Evolutionary conservation across 2,329 filamentous ascomycete genomes (phyloP).

Genomic region (Dissoconium aciculare): DNA sequence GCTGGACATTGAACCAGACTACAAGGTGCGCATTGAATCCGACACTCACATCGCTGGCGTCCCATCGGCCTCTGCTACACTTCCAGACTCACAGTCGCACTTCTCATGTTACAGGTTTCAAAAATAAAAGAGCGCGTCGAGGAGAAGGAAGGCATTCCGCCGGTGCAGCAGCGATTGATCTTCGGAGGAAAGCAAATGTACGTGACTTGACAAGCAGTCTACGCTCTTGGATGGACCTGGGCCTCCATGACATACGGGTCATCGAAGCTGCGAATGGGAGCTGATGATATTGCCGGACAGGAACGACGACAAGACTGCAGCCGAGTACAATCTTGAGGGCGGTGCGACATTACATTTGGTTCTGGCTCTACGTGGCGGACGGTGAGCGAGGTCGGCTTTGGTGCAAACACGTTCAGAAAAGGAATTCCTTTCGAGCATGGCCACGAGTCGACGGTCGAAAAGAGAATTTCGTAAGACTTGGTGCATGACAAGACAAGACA

Average conservation of each 20-base stretch:
- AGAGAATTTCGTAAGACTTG: no score
- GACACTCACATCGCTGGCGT: not conserved
- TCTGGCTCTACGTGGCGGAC: slow-evolving; percentile 79
- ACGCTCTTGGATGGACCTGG: no score
- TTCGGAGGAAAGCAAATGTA: slow-evolving; percentile 98
- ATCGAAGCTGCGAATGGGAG: no score
- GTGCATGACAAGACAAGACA: no score
- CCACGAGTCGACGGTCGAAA: no score
- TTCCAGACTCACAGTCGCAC: not conserved
- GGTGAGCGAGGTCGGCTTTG: slow-evolving; percentile 3
- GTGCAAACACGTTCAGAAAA: no score
- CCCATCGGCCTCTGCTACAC: not conserved
- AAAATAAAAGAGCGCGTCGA: slow-evolving; percentile 98
- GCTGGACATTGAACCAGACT: slow-evolving; percentile 86
- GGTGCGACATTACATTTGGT: slow-evolving; percentile 92
- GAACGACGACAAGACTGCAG: slow-evolving; percentile 86
- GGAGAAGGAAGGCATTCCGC: slow-evolving; percentile 96
- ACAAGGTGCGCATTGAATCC: slow-evolving; percentile 53
- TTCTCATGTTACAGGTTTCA: slow-evolving; percentile 46
- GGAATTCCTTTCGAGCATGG: no score
- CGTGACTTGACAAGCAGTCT: no score
- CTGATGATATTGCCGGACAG: slow-evolving; percentile 33
- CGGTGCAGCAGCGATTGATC: slow-evolving; percentile 89
- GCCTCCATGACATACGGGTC: no score
- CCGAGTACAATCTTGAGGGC: slow-evolving; percentile 78